phyloP scores from a whole-genome alignment of 305 asterid species.

The Fraxinus greggii region DNA sequence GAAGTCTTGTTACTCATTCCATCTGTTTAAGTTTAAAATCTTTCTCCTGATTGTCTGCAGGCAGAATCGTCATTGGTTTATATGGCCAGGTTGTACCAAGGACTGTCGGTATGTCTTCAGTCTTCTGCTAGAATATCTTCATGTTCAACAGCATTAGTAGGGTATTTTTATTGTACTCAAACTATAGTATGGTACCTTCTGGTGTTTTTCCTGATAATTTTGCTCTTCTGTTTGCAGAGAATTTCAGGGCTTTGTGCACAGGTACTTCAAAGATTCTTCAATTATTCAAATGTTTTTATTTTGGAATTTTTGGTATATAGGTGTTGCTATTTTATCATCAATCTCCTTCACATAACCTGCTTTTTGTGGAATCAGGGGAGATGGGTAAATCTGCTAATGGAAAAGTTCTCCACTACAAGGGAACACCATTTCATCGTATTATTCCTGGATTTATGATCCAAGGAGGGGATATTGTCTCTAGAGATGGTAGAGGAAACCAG shows the following conservation, averaged over 20 bases:
- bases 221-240: conserved; percentile 52
- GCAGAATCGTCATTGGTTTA: conserved; percentile 77
- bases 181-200: neutral
- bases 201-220: conserved; percentile 11
- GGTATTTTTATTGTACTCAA: conserved; percentile 12
- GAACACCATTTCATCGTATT: conserved; percentile 81
- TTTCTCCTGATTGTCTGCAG: conserved; percentile 40
- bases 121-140: conserved; percentile 17
- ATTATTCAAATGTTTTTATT: neutral
- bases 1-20: neutral
- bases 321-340: neutral
- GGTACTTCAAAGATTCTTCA: conserved; percentile 42
- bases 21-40: conserved; percentile 2
- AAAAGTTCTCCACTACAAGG: conserved; percentile 69
- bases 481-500: conserved; percentile 74
- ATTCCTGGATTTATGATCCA: conserved; percentile 95
- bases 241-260: conserved; percentile 89
- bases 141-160: neutral
- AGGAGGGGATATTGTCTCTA: conserved; percentile 77
- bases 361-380: conserved; percentile 58
- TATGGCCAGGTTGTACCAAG: conserved; percentile 80
- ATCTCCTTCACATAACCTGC: conserved; percentile 1
- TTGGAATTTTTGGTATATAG: neutral
- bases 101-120: conserved; percentile 58
- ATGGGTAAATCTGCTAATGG: conserved; percentile 67